Percentiles rank a stretch among this genome's conserved stretches.
Conservation (phyloP, 768 basidiomycete species). For the Candolleomyces efflorescens region DNA sequence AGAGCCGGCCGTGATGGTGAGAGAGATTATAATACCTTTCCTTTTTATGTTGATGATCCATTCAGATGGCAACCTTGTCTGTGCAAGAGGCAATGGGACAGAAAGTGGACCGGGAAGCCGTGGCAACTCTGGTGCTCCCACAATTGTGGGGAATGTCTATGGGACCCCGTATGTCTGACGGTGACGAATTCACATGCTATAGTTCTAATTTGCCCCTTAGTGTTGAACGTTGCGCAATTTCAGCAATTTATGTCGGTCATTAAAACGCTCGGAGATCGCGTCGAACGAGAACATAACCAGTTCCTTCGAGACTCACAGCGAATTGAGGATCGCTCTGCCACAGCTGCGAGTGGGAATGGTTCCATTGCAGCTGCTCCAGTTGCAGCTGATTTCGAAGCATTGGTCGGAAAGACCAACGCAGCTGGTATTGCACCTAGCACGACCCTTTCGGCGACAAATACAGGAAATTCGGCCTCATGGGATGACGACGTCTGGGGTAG, state of each 20-base stretch:
- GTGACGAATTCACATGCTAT: neutral
- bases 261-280: slow-evolving; percentile 72
- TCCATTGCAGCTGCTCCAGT: slow-evolving; percentile 26
- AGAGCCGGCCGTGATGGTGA: slow-evolving; percentile 91
- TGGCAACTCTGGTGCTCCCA: slow-evolving; percentile 82
- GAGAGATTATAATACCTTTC: slow-evolving; percentile 11
- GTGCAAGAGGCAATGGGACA: slow-evolving; percentile 97
- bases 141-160: slow-evolving; percentile 98
- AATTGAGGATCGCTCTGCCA: slow-evolving; percentile 71
- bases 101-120: slow-evolving; percentile 91
- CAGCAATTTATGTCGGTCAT: slow-evolving; percentile 88
- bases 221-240: slow-evolving; percentile 84
- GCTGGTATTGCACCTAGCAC: slow-evolving; percentile 8
- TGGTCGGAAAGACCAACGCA: slow-evolving; percentile 59
- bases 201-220: slow-evolving; percentile 27
- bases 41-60: neutral
- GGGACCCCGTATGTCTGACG: slow-evolving; percentile 67
- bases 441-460: slow-evolving; percentile 42
- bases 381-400: slow-evolving; percentile 79
- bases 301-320: slow-evolving; percentile 92
- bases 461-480: slow-evolving; percentile 44
- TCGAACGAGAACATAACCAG: slow-evolving; percentile 89
- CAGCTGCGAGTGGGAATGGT: slow-evolving; percentile 38
- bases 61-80: slow-evolving; percentile 77
- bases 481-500: slow-evolving; percentile 86